Evolutionary conservation across 179 eudicot genomes (phyloP).

Genomic region (Spinacia oleracea): DNA sequence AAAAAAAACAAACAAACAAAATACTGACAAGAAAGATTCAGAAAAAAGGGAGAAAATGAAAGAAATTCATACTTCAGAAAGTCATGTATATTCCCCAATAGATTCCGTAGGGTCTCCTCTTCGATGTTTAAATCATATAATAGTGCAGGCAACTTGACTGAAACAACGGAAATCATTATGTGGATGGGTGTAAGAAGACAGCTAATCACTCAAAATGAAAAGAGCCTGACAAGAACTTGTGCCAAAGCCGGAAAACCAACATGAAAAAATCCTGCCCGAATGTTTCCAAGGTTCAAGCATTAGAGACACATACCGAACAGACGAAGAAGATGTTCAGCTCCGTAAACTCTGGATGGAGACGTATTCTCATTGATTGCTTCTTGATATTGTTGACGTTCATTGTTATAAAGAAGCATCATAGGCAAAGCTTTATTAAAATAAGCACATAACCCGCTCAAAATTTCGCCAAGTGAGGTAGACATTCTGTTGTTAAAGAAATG

Average conservation of each 20-base stretch:
- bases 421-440: constrained; percentile 85
- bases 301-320: constrained; percentile 60
- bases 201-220: neutral
- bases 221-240: neutral
- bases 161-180: constrained; percentile 10
- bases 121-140: constrained; percentile 51
- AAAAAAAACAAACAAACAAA: constrained; percentile 1
- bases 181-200: neutral
- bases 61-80: constrained; percentile 53
- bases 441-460: constrained; percentile 58
- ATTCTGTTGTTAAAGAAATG: constrained; percentile 38
- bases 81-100: constrained; percentile 53
- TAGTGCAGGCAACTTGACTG: constrained; percentile 79
- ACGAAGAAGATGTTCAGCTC: constrained; percentile 87
- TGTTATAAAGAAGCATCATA: constrained; percentile 63
- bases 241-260: neutral
- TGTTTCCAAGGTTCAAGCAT: neutral
- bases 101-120: constrained; percentile 48
- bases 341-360: constrained; percentile 67
- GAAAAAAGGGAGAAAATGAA: neutral
- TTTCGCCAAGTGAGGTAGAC: constrained; percentile 52
- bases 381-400: constrained; percentile 68
- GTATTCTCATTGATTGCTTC: constrained; percentile 42
- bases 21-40: neutral
- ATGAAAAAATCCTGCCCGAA: neutral